Percentiles rank a stretch among this genome's conserved stretches.
Conservation (phyloP, 1,139 yeast species). For the Geotrichum fermentans region DNA sequence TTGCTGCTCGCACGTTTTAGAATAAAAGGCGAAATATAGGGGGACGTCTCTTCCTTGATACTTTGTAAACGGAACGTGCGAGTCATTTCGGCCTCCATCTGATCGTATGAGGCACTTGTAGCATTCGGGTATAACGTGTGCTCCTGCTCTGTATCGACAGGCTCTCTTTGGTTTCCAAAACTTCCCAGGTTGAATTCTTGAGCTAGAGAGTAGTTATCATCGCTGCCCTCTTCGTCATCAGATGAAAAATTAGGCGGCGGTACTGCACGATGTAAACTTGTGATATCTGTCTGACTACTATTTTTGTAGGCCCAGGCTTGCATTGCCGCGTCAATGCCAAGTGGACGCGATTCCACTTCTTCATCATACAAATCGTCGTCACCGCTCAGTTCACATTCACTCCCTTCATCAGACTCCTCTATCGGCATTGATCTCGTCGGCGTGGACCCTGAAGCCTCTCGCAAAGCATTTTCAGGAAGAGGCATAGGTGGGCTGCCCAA, state of each 20-base stretch:
- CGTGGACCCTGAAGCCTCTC: conserved; percentile 12
- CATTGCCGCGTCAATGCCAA: conserved; percentile 17
- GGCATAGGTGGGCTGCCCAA: too few species aligned
- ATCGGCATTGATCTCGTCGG: conserved; percentile 17
- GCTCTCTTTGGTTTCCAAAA: conserved; percentile 5
- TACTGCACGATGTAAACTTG: conserved; percentile 3
- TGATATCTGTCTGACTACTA: conserved; percentile 20
- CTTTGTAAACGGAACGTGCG: conserved; percentile 14
- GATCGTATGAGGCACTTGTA: not conserved
- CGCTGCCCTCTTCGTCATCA: conserved; percentile 26
- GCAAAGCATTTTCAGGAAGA: too few species aligned
- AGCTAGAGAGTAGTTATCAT: conserved; percentile 20
- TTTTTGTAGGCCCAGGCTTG: conserved; percentile 21
- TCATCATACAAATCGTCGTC: too few species aligned
- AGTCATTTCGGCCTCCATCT: conserved; percentile 1
- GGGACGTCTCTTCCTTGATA: conserved; percentile 19
- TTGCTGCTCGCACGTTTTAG: conserved; percentile 8
- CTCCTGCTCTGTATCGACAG: not conserved
- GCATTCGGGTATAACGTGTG: not conserved
- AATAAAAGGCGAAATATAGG: conserved; percentile 19
- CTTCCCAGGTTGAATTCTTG: conserved; percentile 11
- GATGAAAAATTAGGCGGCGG: conserved; percentile 18
- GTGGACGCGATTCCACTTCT: conserved; percentile 3
- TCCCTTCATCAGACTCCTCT: conserved; percentile 32
- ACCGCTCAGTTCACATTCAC: conserved; percentile 18